Conservation (phyloP, 805 yeast species). For the Cyberlindnera misumaiensis region DNA sequence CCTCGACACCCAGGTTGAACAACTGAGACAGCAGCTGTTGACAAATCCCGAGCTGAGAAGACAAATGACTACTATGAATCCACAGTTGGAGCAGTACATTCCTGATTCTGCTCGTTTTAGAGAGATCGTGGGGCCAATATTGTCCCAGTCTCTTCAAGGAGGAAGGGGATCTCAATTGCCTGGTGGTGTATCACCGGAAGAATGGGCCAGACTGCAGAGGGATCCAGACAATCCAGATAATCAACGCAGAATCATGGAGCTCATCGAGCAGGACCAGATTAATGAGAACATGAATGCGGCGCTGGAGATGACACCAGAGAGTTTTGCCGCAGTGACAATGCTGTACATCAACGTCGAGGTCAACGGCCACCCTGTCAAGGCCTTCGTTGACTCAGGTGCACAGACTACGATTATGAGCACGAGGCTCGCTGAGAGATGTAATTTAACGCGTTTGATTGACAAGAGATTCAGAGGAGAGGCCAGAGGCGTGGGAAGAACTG, state of each 20-base stretch:
- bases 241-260: slow-evolving; percentile 57
- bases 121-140: slow-evolving; percentile 25
- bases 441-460: slow-evolving; percentile 69
- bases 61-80: slow-evolving; percentile 33
- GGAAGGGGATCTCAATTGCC: slow-evolving; percentile 20
- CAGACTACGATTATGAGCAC: slow-evolving; percentile 83
- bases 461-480: slow-evolving; percentile 77
- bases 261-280: slow-evolving; percentile 63
- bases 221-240: slow-evolving; percentile 69
- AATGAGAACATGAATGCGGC: slow-evolving; percentile 79
- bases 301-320: slow-evolving; percentile 82
- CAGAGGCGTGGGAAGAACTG: slow-evolving; percentile 80
- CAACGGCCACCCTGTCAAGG: slow-evolving; percentile 76
- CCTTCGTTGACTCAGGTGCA: slow-evolving; percentile 96
- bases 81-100: slow-evolving; percentile 40
- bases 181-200: slow-evolving; percentile 24
- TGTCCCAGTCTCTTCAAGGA: slow-evolving; percentile 5
- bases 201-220: slow-evolving; percentile 45
- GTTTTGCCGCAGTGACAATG: slow-evolving; percentile 79
- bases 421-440: slow-evolving; percentile 63
- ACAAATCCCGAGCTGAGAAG: slow-evolving; percentile 33
- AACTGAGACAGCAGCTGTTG: slow-evolving; percentile 41
- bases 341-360: slow-evolving; percentile 71
- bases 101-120: slow-evolving; percentile 44
- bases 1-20: slow-evolving; percentile 33